phyloP scores from a whole-genome alignment of 2,329 filamentous ascomycete genomes.

The Fusarium nodosum region DNA sequence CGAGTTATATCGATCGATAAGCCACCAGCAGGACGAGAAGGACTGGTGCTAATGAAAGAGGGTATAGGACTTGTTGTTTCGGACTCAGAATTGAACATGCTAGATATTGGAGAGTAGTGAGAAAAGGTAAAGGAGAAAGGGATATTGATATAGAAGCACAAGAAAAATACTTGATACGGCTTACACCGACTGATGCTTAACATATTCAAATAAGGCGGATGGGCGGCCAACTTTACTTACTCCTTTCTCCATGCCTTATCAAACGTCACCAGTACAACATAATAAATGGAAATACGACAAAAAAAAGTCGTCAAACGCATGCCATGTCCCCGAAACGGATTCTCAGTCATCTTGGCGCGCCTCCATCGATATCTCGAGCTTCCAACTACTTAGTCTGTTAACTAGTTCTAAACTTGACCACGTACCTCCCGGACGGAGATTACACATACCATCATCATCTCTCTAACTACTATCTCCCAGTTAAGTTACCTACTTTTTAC shows the following conservation, averaged over 20 bases:
- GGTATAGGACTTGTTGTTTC: not conserved
- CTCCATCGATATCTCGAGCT: not conserved
- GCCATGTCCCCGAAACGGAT: conserved; percentile 24
- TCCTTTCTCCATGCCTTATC: conserved; percentile 6
- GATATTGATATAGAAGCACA: conserved; percentile 18
- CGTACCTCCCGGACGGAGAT: not conserved
- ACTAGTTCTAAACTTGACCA: not conserved
- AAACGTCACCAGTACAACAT: conserved; percentile 3
- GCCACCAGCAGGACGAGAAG: not conserved
- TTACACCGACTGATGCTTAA: conserved; percentile 11
- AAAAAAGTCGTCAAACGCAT: not conserved
- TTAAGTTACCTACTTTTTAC: not conserved
- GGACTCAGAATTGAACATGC: not conserved
- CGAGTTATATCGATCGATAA: conserved; percentile 12
- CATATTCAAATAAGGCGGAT: not conserved
- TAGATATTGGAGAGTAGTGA: not conserved
- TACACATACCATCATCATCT: not conserved
- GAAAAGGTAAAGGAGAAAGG: not conserved
- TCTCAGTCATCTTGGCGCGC: conserved; percentile 13
- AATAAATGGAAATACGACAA: not conserved
- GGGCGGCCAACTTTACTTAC: conserved; percentile 32
- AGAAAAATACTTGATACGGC: conserved; percentile 9
- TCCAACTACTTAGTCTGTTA: not conserved
- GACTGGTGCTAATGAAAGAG: not conserved
- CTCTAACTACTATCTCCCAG: not conserved